These are phyloP conservation scores for Glaciozyma martinii DNA, from an alignment of 768 basidiomycete species.

Conservation along the genomic window DNA sequence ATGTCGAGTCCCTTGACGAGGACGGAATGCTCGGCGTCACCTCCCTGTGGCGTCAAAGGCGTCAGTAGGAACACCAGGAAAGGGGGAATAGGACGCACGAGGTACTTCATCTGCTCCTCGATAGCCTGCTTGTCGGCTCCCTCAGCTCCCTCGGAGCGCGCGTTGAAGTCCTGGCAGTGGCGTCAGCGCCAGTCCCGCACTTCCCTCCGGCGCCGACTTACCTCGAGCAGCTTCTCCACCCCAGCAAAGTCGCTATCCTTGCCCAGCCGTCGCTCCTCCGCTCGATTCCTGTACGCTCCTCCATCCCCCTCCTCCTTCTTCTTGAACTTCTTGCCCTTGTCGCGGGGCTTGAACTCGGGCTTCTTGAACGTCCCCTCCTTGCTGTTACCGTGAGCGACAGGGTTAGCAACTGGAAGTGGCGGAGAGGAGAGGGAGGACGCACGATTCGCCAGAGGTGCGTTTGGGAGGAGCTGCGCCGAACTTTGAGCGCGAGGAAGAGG, in stretches of 20 bases:
- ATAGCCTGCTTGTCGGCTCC: neutral
- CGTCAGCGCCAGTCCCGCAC: neutral
- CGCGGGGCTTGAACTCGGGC: conserved; percentile 71
- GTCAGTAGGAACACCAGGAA: neutral
- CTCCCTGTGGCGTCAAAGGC: conserved; percentile 43
- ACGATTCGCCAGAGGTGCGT: neutral
- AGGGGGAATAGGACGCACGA: conserved; percentile 5
- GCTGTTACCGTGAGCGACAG: neutral
- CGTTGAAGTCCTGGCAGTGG: conserved; percentile 18
- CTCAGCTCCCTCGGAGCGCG: neutral
- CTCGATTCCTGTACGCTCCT: conserved; percentile 62
- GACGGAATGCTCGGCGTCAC: conserved; percentile 74
- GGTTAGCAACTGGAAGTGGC: neutral
- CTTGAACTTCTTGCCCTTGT: conserved; percentile 43
- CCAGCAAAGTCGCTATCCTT: conserved; percentile 64
- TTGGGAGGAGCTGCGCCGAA: conserved; percentile 11
- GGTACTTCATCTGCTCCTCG: conserved; percentile 26
- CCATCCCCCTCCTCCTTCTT: conserved; percentile 22
- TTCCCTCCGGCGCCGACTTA: no score
- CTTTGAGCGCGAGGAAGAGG: neutral
- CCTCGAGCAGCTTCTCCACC: conserved; percentile 37
- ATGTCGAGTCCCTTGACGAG: conserved; percentile 85
- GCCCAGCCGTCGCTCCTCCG: conserved; percentile 61
- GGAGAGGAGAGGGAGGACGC: neutral
- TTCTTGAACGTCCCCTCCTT: conserved; percentile 32